Base-by-base conservation (phyloP, 495 filamentous ascomycete genomes). In the Hypoxylon fragiforme region DNA sequence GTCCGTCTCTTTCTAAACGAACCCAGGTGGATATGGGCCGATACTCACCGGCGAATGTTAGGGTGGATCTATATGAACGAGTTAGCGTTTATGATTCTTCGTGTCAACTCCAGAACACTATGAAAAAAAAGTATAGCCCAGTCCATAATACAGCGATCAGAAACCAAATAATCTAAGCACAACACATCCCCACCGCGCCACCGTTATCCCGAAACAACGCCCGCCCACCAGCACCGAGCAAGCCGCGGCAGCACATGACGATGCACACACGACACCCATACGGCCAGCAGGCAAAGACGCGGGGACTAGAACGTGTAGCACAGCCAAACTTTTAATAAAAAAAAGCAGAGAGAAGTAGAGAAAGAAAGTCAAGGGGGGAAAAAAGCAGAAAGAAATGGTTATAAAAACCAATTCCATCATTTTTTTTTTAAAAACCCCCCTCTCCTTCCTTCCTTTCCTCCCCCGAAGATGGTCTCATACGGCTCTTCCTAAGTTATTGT, bases 401-500 rank as follows among this genome's bases (percentile, higher is more conserved):
- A n/a, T n/a, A n/a, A n/a, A n/a, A n/a, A n/a, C n/a, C n/a, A n/a
- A n/a, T n/a, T n/a, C n/a, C n/a, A n/a, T n/a, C n/a, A n/a, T n/a
- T n/a, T n/a, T n/a, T n/a, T n/a, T n/a, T n/a, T n/a, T n/a, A n/a
- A n/a, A n/a, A n/a, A n/a, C n/a, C n/a, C n/a, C n/a, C n/a, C 8
- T 3, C 12, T 39, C 19, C 28, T 24, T 15, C 11, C 16, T 5
- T 19, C 24, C 41, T 35, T 13, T 16, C 19, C 44, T n/a, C 24
- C 34, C 51, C 22, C 64, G 59, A 38, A 26, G 58, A 60, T 36
- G 62, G 72, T 73, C 73, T 77, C 70, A 77, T 68, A 76, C 75
- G 75, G 75, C 75, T 77, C 75, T 77, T 77, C 75, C 75, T 77
- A 76, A 69, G 30, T 58, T n/a, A 65, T 56, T 14, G n/a, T n/a